phyloP scores from a whole-genome alignment of 2,329 filamentous ascomycete genomes.

The Neobulgaria alba region DNA sequence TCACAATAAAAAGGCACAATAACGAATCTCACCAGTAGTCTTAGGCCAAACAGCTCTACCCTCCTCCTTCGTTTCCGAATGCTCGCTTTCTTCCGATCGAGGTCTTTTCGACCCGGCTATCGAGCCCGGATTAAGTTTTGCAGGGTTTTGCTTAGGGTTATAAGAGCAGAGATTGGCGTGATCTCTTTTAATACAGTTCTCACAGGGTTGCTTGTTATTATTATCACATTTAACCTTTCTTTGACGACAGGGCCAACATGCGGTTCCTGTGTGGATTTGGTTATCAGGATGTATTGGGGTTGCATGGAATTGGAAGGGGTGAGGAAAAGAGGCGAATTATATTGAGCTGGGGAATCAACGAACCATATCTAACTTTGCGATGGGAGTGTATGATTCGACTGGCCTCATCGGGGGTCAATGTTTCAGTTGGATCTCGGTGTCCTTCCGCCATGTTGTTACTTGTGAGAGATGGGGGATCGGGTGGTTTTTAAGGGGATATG shows the following conservation, averaged over 20 bases:
- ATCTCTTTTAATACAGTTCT: constrained; percentile 59
- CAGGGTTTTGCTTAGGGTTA: constrained; percentile 46
- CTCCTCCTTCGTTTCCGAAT: constrained; percentile 21
- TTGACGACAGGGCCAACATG: constrained; percentile 58
- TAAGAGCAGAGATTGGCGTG: constrained; percentile 58
- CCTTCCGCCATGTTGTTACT: constrained; percentile 16
- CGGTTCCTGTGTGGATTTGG: constrained; percentile 21
- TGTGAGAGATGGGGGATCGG: no score
- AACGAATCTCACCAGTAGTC: constrained; percentile 22
- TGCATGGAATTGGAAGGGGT: background rate
- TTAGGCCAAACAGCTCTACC: constrained; percentile 27
- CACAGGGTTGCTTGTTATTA: constrained; percentile 59
- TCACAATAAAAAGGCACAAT: background rate
- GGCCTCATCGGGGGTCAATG: constrained; percentile 46
- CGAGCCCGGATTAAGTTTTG: constrained; percentile 13
- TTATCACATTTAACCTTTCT: constrained; percentile 64
- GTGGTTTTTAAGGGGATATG: no score
- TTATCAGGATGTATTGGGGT: background rate
- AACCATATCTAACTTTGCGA: constrained; percentile 61
- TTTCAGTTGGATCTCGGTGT: constrained; percentile 15
- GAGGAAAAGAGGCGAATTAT: no score
- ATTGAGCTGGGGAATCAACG: constrained; percentile 21
- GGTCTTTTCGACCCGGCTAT: constrained; percentile 21
- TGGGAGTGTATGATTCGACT: constrained; percentile 62
- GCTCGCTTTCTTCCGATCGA: constrained; percentile 24